Conservation (phyloP, 257 asterid species). For the Lantana camara region DNA sequence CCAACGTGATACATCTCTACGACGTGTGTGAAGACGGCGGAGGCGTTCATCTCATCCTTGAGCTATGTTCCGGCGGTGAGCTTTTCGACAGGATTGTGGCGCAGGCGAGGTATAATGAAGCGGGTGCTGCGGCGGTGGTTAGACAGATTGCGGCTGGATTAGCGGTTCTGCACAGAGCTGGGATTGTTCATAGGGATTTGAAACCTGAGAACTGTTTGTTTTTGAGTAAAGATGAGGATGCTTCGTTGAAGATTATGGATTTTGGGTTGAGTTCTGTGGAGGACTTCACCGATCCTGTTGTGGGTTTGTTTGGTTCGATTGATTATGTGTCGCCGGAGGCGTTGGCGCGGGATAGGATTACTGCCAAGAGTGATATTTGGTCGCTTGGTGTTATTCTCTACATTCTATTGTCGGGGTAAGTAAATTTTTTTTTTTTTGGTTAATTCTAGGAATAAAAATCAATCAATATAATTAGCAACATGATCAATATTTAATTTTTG, state of each 20-base stretch:
- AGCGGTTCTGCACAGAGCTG: constrained; percentile 59
- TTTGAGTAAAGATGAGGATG: constrained; percentile 55
- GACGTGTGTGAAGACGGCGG: constrained; percentile 68
- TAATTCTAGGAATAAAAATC: too few relatives aligned
- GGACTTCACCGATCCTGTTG: constrained; percentile 77
- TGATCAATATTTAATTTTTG: too few relatives aligned
- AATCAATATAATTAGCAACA: too few relatives aligned
- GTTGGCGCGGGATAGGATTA: constrained; percentile 51
- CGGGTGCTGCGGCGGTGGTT: constrained; percentile 69
- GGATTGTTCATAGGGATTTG: constrained; percentile 72
- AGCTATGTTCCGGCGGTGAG: constrained; percentile 83
- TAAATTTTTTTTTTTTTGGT: too few relatives aligned
- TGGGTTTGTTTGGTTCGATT: constrained; percentile 81
- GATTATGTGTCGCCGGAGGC: constrained; percentile 93
- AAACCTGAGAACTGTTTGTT: constrained; percentile 89
- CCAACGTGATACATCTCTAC: constrained; percentile 69
- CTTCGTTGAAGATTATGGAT: constrained; percentile 83
- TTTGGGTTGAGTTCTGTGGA: constrained; percentile 84
- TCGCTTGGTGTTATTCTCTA: constrained; percentile 89
- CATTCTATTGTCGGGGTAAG: constrained; percentile 86
- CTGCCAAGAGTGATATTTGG: constrained; percentile 79
- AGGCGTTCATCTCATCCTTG: constrained; percentile 74
- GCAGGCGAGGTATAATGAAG: constrained; percentile 63
- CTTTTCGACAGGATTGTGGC: constrained; percentile 80
- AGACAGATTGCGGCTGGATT: constrained; percentile 72